phyloP scores from a whole-genome alignment of 495 filamentous ascomycete genomes.

The Apodospora peruviana region DNA sequence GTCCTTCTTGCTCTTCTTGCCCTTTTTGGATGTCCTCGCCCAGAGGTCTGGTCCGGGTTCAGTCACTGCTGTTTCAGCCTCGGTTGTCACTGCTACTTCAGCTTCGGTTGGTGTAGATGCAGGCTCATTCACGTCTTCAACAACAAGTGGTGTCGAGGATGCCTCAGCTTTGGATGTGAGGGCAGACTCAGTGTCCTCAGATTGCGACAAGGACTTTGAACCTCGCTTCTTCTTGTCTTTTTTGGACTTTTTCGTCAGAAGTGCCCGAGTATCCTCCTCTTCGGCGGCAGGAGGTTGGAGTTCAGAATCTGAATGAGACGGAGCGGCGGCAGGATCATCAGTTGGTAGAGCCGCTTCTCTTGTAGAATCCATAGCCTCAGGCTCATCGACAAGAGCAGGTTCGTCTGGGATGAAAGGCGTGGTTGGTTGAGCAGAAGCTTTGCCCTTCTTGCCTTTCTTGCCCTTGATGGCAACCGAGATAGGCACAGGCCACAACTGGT shows the following conservation, averaged over 20 bases:
- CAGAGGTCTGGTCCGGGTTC: too few species aligned
- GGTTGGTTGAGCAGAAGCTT: too few species aligned
- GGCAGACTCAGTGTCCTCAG: neutral
- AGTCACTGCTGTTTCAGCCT: neutral
- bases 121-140: too few species aligned
- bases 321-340: too few species aligned
- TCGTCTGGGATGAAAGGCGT: too few species aligned
- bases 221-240: slow-evolving; percentile 21
- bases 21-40: neutral
- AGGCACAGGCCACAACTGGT: slow-evolving; percentile 8
- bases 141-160: too few species aligned
- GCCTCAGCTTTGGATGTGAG: neutral
- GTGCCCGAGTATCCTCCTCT: neutral
- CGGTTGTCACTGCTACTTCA: too few species aligned
- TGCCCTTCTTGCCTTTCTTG: slow-evolving; percentile 25
- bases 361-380: too few species aligned
- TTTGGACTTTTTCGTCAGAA: slow-evolving; percentile 9
- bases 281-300: neutral
- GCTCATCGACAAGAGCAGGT: too few species aligned
- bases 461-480: slow-evolving; percentile 14
- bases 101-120: too few species aligned
- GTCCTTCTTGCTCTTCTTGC: slow-evolving; percentile 10
- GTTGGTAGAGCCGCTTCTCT: too few species aligned
- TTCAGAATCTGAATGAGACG: neutral
- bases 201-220: neutral